A percentile compares a stretch with the other conserved stretches of the same genome.
Evolutionary conservation across 371 early-diverging fungal species (phyloP).

Genomic region (Mortierella sp.): DNA sequence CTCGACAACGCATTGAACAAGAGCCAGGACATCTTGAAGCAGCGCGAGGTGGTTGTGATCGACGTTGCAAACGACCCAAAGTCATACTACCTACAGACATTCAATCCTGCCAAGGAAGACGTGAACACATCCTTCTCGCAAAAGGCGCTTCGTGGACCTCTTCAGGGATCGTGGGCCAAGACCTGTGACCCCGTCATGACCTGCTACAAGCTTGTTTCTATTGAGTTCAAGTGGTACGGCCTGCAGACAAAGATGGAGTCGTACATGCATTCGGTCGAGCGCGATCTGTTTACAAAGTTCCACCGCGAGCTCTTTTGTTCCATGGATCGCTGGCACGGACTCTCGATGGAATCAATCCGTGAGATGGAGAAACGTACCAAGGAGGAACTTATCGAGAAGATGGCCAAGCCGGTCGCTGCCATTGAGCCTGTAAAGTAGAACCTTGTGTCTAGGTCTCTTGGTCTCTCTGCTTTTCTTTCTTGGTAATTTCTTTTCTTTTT

Average conservation of each 20-base stretch:
- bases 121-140: slow-evolving; percentile 72
- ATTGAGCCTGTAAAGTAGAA: slow-evolving; percentile 11
- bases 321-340: slow-evolving; percentile 81
- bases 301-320: slow-evolving; percentile 80
- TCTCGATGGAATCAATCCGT: slow-evolving; percentile 78
- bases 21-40: slow-evolving; percentile 61
- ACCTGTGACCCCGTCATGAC: slow-evolving; percentile 82
- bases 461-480: not conserved
- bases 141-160: slow-evolving; percentile 80
- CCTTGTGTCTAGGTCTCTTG: not conserved
- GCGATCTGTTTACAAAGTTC: slow-evolving; percentile 62
- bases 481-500: not conserved
- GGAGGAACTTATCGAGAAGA: slow-evolving; percentile 63
- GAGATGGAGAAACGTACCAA: slow-evolving; percentile 74
- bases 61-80: slow-evolving; percentile 76
- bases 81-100: slow-evolving; percentile 64
- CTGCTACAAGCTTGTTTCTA: slow-evolving; percentile 83
- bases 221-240: slow-evolving; percentile 83
- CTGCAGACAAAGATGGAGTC: slow-evolving; percentile 74
- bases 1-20: slow-evolving; percentile 69
- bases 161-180: slow-evolving; percentile 65
- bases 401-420: slow-evolving; percentile 23
- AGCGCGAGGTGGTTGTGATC: slow-evolving; percentile 73
- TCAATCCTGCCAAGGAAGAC: slow-evolving; percentile 70
- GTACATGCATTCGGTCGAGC: slow-evolving; percentile 51